Evolutionary conservation across 2,329 filamentous ascomycete species (phyloP).

Genomic region (Venturia nashicola): DNA sequence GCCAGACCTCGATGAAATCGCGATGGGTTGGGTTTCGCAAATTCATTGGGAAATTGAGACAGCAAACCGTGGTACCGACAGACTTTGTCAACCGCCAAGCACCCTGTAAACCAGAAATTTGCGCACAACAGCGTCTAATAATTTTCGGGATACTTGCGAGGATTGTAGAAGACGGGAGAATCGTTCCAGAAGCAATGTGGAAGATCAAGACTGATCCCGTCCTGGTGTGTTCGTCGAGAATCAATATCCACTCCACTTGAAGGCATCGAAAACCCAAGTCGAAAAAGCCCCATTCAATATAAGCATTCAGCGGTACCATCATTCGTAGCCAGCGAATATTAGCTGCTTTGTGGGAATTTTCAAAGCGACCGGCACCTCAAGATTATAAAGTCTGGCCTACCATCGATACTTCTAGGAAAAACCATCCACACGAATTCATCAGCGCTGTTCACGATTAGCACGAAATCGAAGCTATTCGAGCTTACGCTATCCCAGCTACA

Average conservation of each 20-base stretch:
- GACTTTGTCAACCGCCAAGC: background rate
- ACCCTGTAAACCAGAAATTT: background rate
- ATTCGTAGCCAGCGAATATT: too few relatives aligned
- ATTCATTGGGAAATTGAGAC: background rate
- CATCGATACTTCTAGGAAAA: too few relatives aligned
- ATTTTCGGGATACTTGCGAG: background rate
- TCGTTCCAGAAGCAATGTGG: background rate
- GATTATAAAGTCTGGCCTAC: too few relatives aligned
- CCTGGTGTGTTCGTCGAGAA: background rate
- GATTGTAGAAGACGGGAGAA: background rate
- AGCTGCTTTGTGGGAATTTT: too few relatives aligned
- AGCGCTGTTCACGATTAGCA: too few relatives aligned
- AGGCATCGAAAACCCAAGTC: too few relatives aligned
- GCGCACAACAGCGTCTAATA: background rate
- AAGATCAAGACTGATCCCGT: background rate
- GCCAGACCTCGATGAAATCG: background rate
- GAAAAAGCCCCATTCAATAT: too few relatives aligned
- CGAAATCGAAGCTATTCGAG: too few relatives aligned
- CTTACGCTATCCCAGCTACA: too few relatives aligned
- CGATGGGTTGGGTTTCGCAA: background rate
- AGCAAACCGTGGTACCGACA: background rate
- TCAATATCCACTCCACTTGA: background rate
- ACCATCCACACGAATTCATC: too few relatives aligned
- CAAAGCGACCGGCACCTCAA: too few relatives aligned
- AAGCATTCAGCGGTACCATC: too few relatives aligned